Conservation (phyloP, 1,139 yeast genomes). For the Scheffersomyces quercinus region DNA sequence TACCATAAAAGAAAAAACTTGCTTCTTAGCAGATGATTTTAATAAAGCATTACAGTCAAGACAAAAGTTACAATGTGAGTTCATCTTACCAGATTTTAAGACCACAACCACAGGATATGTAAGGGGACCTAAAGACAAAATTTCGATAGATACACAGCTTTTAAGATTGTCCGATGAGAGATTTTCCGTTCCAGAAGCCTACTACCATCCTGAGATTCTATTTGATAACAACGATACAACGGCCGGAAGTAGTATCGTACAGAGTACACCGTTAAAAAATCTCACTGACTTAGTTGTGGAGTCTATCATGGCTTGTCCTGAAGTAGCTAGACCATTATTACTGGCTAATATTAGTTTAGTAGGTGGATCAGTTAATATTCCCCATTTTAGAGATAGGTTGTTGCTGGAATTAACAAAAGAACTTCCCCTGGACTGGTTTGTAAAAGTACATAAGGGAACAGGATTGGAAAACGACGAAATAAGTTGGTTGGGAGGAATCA, state of each 20-base stretch:
- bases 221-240: constrained; percentile 37
- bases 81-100: constrained; percentile 84
- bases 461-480: constrained; percentile 23
- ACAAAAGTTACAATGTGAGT: constrained; percentile 47
- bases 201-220: constrained; percentile 79
- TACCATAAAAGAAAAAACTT: constrained; percentile 78
- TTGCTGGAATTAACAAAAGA: constrained; percentile 61
- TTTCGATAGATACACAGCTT: constrained; percentile 56
- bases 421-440: constrained; percentile 66
- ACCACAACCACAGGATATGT: constrained; percentile 73
- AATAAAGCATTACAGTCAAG: constrained; percentile 50
- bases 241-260: constrained; percentile 32
- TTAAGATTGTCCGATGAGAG: constrained; percentile 77
- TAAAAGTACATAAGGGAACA: constrained; percentile 37
- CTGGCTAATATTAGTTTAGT: constrained; percentile 76
- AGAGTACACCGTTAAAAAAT: constrained; percentile 62
- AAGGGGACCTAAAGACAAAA: constrained; percentile 31
- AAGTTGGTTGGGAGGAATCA: constrained; percentile 46
- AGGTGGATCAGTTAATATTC: constrained; percentile 80
- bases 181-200: constrained; percentile 82
- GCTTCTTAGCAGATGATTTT: constrained; percentile 73
- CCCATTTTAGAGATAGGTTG: constrained; percentile 66
- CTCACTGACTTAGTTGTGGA: constrained; percentile 78
- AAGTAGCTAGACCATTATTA: constrained; percentile 70
- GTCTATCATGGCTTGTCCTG: constrained; percentile 70